These are phyloP conservation scores for Dalechampia spathulata DNA, from an alignment of 441 rosid genomes.

Conservation along the genomic window DNA sequence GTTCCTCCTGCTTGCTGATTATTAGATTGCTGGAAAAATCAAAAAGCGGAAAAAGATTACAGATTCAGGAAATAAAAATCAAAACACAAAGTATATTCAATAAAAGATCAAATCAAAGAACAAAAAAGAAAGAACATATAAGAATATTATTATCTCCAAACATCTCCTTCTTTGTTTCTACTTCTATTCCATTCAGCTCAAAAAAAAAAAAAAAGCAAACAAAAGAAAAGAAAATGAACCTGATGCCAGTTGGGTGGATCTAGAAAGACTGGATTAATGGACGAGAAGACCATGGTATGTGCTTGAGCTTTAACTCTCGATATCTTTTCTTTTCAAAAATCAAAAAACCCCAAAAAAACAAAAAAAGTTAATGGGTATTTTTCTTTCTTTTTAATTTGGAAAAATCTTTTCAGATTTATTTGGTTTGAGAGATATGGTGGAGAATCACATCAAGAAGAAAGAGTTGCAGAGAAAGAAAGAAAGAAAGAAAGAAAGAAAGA, in stretches of 20 bases:
- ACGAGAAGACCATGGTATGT: conserved; percentile 83
- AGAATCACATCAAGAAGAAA: conserved; percentile 52
- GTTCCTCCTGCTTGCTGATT: conserved; percentile 26
- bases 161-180: conserved; percentile 18
- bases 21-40: too few relatives aligned
- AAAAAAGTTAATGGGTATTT: conserved; percentile 37
- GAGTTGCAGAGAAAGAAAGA: conserved; percentile 36
- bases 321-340: conserved; percentile 35
- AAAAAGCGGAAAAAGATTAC: conserved; percentile 3
- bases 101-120: too few relatives aligned
- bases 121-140: conserved; percentile 11
- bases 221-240: conserved; percentile 20
- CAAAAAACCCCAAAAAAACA: too few relatives aligned
- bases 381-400: too few relatives aligned
- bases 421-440: conserved; percentile 28
- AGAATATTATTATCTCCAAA: too few relatives aligned
- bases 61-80: conserved; percentile 7
- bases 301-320: background rate
- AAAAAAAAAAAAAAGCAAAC: conserved; percentile 3
- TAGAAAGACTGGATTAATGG: conserved; percentile 70
- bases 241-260: conserved; percentile 95
- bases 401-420: conserved; percentile 15
- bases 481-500: too few relatives aligned
- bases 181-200: conserved; percentile 26
- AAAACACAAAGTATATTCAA: conserved; percentile 26